Evolutionary conservation across 176 grass and related monocot species (phyloP), one percentile per base, ranked within the genome.

Genomic region (Areca catechu): DNA sequence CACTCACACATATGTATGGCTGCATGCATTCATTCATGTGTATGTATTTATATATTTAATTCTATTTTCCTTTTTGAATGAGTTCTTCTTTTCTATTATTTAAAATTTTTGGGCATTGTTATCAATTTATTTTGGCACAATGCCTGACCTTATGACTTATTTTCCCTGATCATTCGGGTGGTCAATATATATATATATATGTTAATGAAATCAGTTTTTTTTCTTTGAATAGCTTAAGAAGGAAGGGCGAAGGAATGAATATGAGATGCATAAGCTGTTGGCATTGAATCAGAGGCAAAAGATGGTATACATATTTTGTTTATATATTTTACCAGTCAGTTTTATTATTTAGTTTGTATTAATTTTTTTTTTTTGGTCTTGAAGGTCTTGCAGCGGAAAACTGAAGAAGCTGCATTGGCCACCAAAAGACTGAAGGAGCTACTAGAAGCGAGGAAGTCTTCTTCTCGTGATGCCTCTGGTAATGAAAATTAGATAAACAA

Each of bases 181-280:
- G 4, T 29, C 28, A 5, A 34, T 34, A 34, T 34, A 7, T 7
- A 6, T 5, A 5, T 29, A 5, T 34, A 34, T 34, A 34, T 34
- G 4, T 34, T 77, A 70, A 77, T 50, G 50, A 25, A 22, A 23
- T 50, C 1, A 5, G 2, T 56, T 25, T 47, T 63, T 27, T 77
- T 24, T 18, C 61, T 65, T 49, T 83, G 76, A 76, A 54, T 78
- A 92, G 93, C 76, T 98, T 47, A 89, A 92, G 73, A 98, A 98
- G 74, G 87, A 98, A 83, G 93, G 81, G 18, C 73, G 93, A 64
- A 73, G 84, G 23, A 88, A 83, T 64, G 81, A 98, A 78, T 98
- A 92, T 77, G 93, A 98, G 73, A 98, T 98, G 93, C 87, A 85
- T 75, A 98, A 92, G 58, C 87, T 98, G 60, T 34, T 80, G 48